A percentile compares a stretch with the other conserved stretches of the same genome.
Evolutionary conservation across 495 filamentous ascomycete species (phyloP).

Genomic region (Tuber calosporum): DNA sequence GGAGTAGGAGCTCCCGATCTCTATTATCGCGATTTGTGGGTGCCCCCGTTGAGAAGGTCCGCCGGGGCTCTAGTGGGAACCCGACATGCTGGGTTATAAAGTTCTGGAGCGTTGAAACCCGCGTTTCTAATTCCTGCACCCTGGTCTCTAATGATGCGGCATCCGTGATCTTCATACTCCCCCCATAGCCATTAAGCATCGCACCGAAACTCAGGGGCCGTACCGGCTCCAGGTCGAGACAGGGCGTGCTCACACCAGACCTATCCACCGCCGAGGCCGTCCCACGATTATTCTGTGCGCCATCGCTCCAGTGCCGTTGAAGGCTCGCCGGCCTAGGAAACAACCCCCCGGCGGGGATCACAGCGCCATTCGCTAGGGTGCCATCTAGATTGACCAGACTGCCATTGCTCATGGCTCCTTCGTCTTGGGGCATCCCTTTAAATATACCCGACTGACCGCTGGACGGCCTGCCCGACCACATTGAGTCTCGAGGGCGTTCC

Average conservation of each 20-base stretch:
- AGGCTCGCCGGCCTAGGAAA: slow-evolving; percentile 41
- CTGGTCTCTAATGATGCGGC: slow-evolving; percentile 39
- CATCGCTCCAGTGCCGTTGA: slow-evolving; percentile 40
- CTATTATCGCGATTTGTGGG: slow-evolving; percentile 23
- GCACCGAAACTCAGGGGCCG: slow-evolving; percentile 35
- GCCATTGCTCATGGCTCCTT: slow-evolving; percentile 13
- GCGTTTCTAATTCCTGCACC: slow-evolving; percentile 33
- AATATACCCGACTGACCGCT: slow-evolving; percentile 37
- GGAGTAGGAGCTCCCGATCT: neutral
- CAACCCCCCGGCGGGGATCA: slow-evolving; percentile 26
- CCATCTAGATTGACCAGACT: slow-evolving; percentile 31
- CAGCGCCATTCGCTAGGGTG: slow-evolving; percentile 1
- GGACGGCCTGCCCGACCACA: slow-evolving; percentile 34
- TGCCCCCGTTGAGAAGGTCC: slow-evolving; percentile 29
- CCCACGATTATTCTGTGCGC: slow-evolving; percentile 29
- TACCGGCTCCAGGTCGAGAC: slow-evolving; percentile 16
- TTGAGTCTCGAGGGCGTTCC: slow-evolving; percentile 27
- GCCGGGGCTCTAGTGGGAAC: slow-evolving; percentile 7
- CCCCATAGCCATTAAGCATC: slow-evolving; percentile 35
- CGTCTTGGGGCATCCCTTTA: slow-evolving; percentile 20
- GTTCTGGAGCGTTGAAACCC: slow-evolving; percentile 32
- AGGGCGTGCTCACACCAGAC: neutral
- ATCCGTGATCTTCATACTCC: slow-evolving; percentile 42
- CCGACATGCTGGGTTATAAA: slow-evolving; percentile 23
- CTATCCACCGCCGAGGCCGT: slow-evolving; percentile 17